Evolutionary conservation across 495 filamentous ascomycete species (phyloP), one percentile per base, ranked within the genome.

Genomic region (Geoglossum glabrum): DNA sequence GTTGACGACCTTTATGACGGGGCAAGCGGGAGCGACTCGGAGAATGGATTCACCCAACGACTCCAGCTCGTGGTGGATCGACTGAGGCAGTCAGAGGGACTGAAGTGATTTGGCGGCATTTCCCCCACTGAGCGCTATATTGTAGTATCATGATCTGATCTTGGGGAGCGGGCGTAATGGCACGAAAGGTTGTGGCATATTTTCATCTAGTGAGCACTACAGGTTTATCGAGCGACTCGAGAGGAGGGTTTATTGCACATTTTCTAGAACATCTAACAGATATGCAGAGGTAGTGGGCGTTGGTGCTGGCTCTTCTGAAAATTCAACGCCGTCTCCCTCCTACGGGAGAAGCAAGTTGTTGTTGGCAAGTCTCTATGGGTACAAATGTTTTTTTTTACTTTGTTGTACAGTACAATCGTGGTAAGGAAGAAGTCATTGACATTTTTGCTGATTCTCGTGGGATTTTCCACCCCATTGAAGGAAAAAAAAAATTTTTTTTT

Each of bases 1-100:
- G 85, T 89, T 40, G 90, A 93, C 60, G 67, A 75, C 57, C 72
- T 64, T 15, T 65, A 70, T 52, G 66, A 64, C 43, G 74, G 63
- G n/a, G 74, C 75, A 43, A 68, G 69, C 13, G 74, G 77, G 13
- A 69, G 70, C 40, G 71, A 74, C 30, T 64, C 68, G 15, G 71
- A 72, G 61, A 72, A 65, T 58, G 77, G 71, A 28, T 81, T 85
- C 64, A 76, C 78, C 47, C 68, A 69, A 50, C 75, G 81, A 28
- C 72, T 93, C 23, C 74, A 85, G 61, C 63, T 65, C 25, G 72
- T 84, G 13, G 73, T 76, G 7, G 70, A 69, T 33, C 66, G 68
- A 57, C 60, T 80, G 47, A 71, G 71, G 52, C 30, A 25, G 23
- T 52, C 49, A 0, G 49, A 52, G 49, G 15, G 40, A 19, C 40